Evolutionary conservation across 1,284 basidiomycete genomes (phyloP).

Genomic region (Phenoliferia sp.): DNA sequence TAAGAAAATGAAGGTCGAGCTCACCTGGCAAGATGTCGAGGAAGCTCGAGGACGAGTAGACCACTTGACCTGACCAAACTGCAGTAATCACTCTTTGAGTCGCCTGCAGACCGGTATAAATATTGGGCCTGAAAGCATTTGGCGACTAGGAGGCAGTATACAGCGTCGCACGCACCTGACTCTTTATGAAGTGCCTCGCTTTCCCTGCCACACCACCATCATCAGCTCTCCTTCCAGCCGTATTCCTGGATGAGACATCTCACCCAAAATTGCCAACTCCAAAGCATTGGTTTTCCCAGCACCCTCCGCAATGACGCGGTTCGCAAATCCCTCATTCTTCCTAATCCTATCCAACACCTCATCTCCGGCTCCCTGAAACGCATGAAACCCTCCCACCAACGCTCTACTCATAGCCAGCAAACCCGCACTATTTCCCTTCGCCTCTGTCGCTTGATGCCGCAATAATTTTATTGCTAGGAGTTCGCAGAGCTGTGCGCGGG

Average conservation of each 20-base stretch:
- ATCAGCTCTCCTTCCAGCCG: background rate
- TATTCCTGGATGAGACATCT: background rate
- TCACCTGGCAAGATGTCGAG: slow-evolving; percentile 36
- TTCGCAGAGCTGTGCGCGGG: slow-evolving; percentile 38
- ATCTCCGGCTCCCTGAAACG: slow-evolving; percentile 36
- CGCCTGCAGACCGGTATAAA: slow-evolving; percentile 1
- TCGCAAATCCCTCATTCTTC: slow-evolving; percentile 23
- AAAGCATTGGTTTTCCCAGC: slow-evolving; percentile 32
- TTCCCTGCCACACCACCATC: background rate
- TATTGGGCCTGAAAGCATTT: background rate
- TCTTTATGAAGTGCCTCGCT: slow-evolving; percentile 27
- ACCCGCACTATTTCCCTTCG: slow-evolving; percentile 15
- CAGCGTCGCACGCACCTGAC: background rate
- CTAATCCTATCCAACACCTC: slow-evolving; percentile 25
- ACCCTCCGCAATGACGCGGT: slow-evolving; percentile 12
- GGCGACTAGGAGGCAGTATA: background rate
- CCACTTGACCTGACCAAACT: slow-evolving; percentile 38
- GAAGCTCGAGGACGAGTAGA: slow-evolving; percentile 37
- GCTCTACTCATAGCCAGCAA: slow-evolving; percentile 32
- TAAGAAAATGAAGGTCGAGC: background rate
- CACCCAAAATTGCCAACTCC: slow-evolving; percentile 30
- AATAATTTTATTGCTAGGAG: slow-evolving; percentile 36
- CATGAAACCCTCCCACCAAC: slow-evolving; percentile 34
- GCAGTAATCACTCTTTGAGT: slow-evolving; percentile 34
- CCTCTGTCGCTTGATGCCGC: slow-evolving; percentile 17